These are phyloP conservation scores for Scleroderma citrinum DNA, from an alignment of 768 basidiomycete species.

Conservation along the genomic window DNA sequence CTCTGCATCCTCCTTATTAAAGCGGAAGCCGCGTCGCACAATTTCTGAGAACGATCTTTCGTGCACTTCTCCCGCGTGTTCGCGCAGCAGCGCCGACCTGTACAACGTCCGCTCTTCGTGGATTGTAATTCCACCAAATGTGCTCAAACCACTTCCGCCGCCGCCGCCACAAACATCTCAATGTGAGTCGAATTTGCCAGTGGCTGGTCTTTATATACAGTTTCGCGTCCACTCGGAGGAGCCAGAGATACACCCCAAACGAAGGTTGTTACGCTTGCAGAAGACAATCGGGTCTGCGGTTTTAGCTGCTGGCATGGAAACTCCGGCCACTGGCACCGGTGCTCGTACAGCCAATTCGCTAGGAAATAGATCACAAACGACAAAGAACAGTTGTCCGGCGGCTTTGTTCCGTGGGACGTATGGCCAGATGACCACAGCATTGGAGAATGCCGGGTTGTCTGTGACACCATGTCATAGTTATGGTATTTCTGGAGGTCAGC, in stretches of 20 bases:
- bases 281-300: constrained; percentile 33
- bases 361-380: background rate
- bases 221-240: constrained; percentile 8
- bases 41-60: background rate
- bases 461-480: constrained; percentile 26
- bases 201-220: constrained; percentile 22
- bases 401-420: constrained; percentile 39
- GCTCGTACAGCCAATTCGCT: background rate
- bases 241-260: constrained; percentile 12
- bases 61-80: background rate
- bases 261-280: constrained; percentile 26
- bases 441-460: constrained; percentile 32
- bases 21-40: constrained; percentile 11
- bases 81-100: background rate
- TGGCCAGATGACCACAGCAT: constrained; percentile 37
- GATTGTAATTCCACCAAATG: constrained; percentile 1
- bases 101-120: constrained; percentile 6
- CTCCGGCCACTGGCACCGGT: constrained; percentile 17
- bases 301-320: constrained; percentile 35
- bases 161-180: constrained; percentile 5
- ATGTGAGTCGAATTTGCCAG: constrained; percentile 2
- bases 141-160: constrained; percentile 16
- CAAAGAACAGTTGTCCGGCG: constrained; percentile 15
- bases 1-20: constrained; percentile 21
- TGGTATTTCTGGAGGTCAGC: constrained; percentile 29